Base-by-base conservation (phyloP, 164 flowering plant genomes). In the Magnolia kwangsiensis region DNA sequence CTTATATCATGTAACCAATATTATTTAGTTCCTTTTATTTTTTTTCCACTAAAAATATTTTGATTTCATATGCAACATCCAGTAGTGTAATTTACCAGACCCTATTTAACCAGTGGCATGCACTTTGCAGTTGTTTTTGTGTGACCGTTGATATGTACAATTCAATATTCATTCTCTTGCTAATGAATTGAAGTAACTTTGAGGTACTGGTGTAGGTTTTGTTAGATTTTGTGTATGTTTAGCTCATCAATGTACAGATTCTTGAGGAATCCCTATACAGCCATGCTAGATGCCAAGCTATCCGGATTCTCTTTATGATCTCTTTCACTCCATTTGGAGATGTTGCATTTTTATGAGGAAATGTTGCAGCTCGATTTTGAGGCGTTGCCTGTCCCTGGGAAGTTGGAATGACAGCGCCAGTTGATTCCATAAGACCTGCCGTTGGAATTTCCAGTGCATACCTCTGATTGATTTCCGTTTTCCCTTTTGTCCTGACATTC, bases 341-440 rank as follows among this genome's bases (percentile, higher is more conserved):
- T 76, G 63, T 50, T 80, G 72, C 73, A 51, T 69, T 59, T 29
- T 71, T 74, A 55, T 82, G 74, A 73, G 74, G 74, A 75, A 76
- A 78, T 81, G 84, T 78, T 61, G 66, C 79, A 66, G 76, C 78
- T 78, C 75, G 50, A 76, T 78, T 72, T 76, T 72, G 78, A 75
- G 65, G 50, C 70, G 21, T 64, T 76, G 55, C 73, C 21, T 27
- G 31, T 74, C 23, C 71, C 69, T 78, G 83, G 83, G 83, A 59
- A 80, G 78, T 20, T 29, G 20, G 13, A 20, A 51, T 51, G 45
- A 63, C 18, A 72, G 66, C 51, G 21, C 14, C 72, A 21, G 13
- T 59, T 75, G 45, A 51, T 49, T 66, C 2, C 13, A 20, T 68
- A 7, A 51, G 20, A 51, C 45, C 45, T 37, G 51, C 20, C 20